Conservation (phyloP, 2,329 filamentous ascomycete species). For the Botrytis elliptica region DNA sequence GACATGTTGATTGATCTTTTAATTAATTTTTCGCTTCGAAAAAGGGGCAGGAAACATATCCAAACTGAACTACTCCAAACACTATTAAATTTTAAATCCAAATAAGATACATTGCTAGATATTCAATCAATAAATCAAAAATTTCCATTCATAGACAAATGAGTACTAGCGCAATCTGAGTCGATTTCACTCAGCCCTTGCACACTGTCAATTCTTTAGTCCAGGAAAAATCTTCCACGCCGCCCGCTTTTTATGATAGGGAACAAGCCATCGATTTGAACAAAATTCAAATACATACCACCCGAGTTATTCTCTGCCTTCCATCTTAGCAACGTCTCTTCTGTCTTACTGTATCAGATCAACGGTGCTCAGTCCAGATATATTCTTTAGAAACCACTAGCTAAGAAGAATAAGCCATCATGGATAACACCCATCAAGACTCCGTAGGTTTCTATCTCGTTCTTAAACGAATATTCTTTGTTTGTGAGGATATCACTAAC, state of each 20-base stretch:
- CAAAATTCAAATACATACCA: neutral
- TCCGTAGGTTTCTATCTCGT: neutral
- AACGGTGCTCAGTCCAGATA: neutral
- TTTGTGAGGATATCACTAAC: neutral
- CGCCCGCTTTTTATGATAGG: neutral
- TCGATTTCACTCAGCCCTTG: neutral
- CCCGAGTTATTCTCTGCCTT: neutral
- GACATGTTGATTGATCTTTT: too few relatives aligned
- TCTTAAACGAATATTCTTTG: neutral
- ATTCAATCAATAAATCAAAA: too few relatives aligned
- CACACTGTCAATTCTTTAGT: neutral
- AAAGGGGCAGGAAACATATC: neutral
- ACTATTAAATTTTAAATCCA: neutral
- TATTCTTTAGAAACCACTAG: neutral
- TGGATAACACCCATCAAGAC: neutral
- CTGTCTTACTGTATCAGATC: neutral
- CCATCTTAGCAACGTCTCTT: neutral
- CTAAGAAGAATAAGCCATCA: neutral
- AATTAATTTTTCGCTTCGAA: neutral
- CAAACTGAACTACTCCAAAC: neutral
- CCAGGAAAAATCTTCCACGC: neutral
- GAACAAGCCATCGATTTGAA: neutral
- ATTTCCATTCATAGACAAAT: neutral
- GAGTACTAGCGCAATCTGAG: neutral
- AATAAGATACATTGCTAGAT: too few relatives aligned